A percentile compares a stretch with the other conserved stretches of the same genome.
Conservation (phyloP, 352 stramenopile genomes). For the Pythium sp. region DNA sequence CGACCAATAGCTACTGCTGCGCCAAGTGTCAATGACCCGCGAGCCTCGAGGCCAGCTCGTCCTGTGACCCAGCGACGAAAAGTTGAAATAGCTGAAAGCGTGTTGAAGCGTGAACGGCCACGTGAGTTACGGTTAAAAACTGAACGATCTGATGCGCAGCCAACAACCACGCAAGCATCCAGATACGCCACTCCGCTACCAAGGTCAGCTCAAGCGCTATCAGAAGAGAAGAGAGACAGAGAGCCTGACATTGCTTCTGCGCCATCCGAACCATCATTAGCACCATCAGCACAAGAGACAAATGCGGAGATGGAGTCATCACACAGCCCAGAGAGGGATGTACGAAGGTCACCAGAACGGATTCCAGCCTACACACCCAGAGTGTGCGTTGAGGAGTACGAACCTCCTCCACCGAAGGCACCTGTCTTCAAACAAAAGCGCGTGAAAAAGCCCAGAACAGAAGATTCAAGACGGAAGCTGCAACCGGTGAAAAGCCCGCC, state of each 20-base stretch:
- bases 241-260: not conserved
- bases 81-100: not conserved
- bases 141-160: not conserved
- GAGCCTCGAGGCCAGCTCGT: not conserved
- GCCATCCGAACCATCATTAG: not conserved
- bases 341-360: constrained; percentile 6
- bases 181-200: not conserved
- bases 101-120: constrained; percentile 12
- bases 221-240: not conserved
- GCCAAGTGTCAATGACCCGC: not conserved
- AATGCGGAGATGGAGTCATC: not conserved
- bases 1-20: not conserved
- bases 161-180: not conserved
- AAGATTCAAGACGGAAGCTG: constrained; percentile 30
- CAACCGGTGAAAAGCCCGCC: constrained; percentile 49
- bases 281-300: not conserved
- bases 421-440: constrained; percentile 35
- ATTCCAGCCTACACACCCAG: constrained; percentile 8
- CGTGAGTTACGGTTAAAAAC: constrained; percentile 13
- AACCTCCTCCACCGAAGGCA: constrained; percentile 36
- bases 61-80: not conserved
- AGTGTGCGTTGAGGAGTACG: constrained; percentile 26
- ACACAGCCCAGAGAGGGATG: not conserved
- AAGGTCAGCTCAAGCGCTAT: not conserved
- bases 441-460: constrained; percentile 22